Evolutionary conservation across 78 protist genomes (phyloP).

Genomic region (Polysphondylium violaceum): DNA sequence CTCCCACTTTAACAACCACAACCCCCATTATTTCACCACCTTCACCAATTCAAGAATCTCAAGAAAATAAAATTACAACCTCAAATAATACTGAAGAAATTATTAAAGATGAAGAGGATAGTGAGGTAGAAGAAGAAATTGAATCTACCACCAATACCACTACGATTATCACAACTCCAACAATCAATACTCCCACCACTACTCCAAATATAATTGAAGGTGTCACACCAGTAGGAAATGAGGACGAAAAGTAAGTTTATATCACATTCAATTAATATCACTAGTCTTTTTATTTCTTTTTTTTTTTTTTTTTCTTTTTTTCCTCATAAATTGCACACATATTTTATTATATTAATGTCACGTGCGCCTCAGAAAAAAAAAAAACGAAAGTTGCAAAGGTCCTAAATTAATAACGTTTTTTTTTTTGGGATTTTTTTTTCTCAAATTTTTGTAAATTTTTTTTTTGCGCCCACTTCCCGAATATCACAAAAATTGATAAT

Average conservation of each 20-base stretch:
- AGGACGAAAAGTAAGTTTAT: slow-evolving; percentile 26
- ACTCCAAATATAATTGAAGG: too few species aligned
- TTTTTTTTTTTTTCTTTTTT: not conserved
- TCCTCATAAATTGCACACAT: not conserved
- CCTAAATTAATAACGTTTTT: too few species aligned
- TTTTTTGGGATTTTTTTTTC: too few species aligned
- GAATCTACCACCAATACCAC: not conserved
- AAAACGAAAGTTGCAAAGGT: too few species aligned
- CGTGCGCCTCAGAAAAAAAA: not conserved
- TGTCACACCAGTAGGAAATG: not conserved
- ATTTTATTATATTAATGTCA: too few species aligned
- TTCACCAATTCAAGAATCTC: not conserved
- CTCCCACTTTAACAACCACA: not conserved
- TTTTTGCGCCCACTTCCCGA: too few species aligned
- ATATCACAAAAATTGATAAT: too few species aligned
- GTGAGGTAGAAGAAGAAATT: not conserved
- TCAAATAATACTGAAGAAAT: too few species aligned
- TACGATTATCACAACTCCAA: not conserved
- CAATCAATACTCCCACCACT: too few species aligned
- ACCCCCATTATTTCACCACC: not conserved
- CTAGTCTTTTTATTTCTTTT: not conserved
- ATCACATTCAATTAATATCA: not conserved
- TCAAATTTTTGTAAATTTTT: too few species aligned
- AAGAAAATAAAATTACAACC: too few species aligned
- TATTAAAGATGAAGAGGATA: slow-evolving; percentile 9